phyloP scores from a whole-genome alignment of 2,329 filamentous ascomycete species.

The Mariannaea elegans region DNA sequence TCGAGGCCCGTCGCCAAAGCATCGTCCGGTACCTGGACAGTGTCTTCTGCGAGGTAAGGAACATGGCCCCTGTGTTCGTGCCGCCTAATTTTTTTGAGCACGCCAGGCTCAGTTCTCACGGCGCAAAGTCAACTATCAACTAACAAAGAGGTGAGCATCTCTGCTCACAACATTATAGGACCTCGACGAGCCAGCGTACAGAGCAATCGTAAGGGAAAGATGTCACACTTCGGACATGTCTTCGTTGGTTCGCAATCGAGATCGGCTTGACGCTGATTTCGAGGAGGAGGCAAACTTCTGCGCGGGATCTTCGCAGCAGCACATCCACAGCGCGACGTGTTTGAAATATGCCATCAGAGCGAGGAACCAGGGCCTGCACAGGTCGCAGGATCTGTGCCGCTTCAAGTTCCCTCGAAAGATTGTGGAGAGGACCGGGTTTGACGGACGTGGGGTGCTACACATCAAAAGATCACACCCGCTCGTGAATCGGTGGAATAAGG shows the following conservation, averaged over 20 bases:
- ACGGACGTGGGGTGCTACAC: not conserved
- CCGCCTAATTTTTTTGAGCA: too few species aligned
- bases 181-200: constrained; percentile 1
- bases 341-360: constrained; percentile 15
- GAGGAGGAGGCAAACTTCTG: constrained; percentile 4
- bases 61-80: too few species aligned
- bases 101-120: too few species aligned
- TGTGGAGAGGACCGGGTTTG: not conserved
- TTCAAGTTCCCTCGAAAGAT: constrained; percentile 19
- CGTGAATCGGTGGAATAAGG: not conserved
- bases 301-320: not conserved
- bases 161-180: too few species aligned
- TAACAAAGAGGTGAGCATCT: too few species aligned
- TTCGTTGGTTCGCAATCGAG: too few species aligned
- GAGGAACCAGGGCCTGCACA: too few species aligned
- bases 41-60: constrained; percentile 12
- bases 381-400: constrained; percentile 1
- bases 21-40: constrained; percentile 22
- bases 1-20: too few species aligned
- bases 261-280: not conserved
- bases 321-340: constrained; percentile 12
- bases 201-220: not conserved
- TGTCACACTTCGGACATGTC: constrained; percentile 1
- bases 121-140: too few species aligned
- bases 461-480: not conserved